A percentile compares a stretch with the other conserved stretches of the same genome.
Evolutionary conservation across 768 basidiomycete genomes (phyloP).

Genomic region (Termitomyces sp.): DNA sequence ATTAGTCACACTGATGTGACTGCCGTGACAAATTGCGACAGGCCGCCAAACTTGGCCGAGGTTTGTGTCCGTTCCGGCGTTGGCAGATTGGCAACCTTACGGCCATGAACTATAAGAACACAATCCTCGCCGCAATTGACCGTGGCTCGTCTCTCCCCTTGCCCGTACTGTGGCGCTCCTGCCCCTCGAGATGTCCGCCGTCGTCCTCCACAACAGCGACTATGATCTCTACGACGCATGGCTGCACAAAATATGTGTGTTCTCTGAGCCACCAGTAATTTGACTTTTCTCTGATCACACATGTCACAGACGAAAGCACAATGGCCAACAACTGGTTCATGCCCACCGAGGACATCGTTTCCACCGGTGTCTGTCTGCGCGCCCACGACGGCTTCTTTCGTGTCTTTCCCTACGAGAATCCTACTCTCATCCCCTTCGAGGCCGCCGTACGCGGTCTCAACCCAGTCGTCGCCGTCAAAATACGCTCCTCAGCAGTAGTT

Average conservation of each 20-base stretch:
- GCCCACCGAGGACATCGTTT: slow-evolving; percentile 63
- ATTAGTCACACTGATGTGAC: slow-evolving; percentile 8
- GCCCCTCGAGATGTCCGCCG: slow-evolving; percentile 18
- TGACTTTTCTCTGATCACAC: background rate
- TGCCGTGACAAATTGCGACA: slow-evolving; percentile 3
- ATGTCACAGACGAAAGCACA: slow-evolving; percentile 45
- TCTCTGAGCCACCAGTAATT: background rate
- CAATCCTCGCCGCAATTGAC: background rate
- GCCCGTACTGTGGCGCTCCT: slow-evolving; percentile 10
- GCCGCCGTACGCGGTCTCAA: slow-evolving; percentile 72
- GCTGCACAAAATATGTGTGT: slow-evolving; percentile 68
- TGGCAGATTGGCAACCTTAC: slow-evolving; percentile 9
- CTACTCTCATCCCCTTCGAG: slow-evolving; percentile 70
- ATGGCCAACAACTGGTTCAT: slow-evolving; percentile 80
- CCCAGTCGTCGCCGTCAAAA: slow-evolving; percentile 79
- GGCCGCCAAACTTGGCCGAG: slow-evolving; percentile 2
- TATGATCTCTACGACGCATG: slow-evolving; percentile 79
- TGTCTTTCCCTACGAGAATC: slow-evolving; percentile 84
- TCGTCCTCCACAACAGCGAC: slow-evolving; percentile 54
- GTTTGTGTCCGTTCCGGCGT: slow-evolving; percentile 6
- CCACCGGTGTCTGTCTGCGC: slow-evolving; percentile 71
- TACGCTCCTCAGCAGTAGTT: slow-evolving; percentile 70
- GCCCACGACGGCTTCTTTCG: slow-evolving; percentile 60
- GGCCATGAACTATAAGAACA: slow-evolving; percentile 9
- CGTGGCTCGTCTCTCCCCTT: slow-evolving; percentile 6